phyloP scores from a whole-genome alignment of 1,284 basidiomycete species.

The Phaffia rhodozyma region DNA sequence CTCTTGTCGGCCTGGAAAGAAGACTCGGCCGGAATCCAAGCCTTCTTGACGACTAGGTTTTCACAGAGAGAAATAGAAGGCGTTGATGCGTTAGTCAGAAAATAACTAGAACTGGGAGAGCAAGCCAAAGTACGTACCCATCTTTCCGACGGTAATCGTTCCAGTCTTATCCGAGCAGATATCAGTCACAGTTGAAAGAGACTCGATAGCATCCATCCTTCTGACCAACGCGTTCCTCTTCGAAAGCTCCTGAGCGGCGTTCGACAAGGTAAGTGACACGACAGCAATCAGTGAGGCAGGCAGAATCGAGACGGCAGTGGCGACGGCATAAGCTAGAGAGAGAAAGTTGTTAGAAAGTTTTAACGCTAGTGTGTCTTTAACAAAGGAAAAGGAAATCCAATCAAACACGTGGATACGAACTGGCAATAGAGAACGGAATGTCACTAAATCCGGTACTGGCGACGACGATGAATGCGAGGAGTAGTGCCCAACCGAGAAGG shows the following conservation, averaged over 20 bases:
- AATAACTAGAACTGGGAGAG: neutral
- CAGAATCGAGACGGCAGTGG: conserved; percentile 41
- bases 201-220: conserved; percentile 46
- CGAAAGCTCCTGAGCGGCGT: conserved; percentile 36
- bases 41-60: conserved; percentile 43
- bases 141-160: conserved; percentile 48
- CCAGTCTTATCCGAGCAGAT: conserved; percentile 56
- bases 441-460: conserved; percentile 43
- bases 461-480: conserved; percentile 50
- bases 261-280: conserved; percentile 36
- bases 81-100: neutral
- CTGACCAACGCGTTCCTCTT: conserved; percentile 42
- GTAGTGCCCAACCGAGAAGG: conserved; percentile 45
- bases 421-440: conserved; percentile 35
- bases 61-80: neutral
- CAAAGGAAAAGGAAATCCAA: too few relatives aligned
- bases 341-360: neutral
- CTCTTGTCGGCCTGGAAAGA: conserved; percentile 7
- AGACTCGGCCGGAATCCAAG: conserved; percentile 42
- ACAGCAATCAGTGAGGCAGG: conserved; percentile 41
- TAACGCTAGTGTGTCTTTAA: neutral
- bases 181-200: conserved; percentile 49
- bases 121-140: conserved; percentile 21
- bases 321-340: conserved; percentile 24
- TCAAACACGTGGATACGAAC: conserved; percentile 14